A percentile compares a stretch with the other conserved stretches of the same genome.
These are phyloP conservation scores for Aspergillus fumigatus DNA, from an alignment of 2,329 filamentous ascomycete species.

Conservation along the genomic window DNA sequence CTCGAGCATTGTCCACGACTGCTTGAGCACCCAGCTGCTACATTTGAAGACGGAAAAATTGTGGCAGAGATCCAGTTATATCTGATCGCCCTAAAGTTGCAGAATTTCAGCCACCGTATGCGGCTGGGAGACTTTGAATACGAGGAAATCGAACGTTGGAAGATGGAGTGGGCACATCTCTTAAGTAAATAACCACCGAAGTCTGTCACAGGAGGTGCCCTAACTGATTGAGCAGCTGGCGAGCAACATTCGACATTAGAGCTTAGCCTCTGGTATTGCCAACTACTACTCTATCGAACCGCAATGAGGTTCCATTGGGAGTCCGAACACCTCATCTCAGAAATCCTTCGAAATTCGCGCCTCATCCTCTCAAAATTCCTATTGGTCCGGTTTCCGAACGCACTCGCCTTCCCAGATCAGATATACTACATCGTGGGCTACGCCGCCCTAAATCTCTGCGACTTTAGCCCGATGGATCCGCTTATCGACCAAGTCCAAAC, in stretches of 20 bases:
- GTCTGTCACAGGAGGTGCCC: background rate
- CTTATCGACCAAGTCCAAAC: constrained; percentile 31
- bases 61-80: constrained; percentile 32
- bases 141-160: constrained; percentile 32
- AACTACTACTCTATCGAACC: constrained; percentile 32
- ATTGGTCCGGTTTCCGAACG: constrained; percentile 23
- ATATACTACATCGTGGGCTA: constrained; percentile 32
- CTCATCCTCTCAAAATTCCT: constrained; percentile 28
- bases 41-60: constrained; percentile 26
- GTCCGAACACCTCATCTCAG: constrained; percentile 21
- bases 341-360: constrained; percentile 27
- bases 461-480: constrained; percentile 29
- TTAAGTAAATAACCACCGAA: constrained; percentile 15
- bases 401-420: constrained; percentile 27
- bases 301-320: constrained; percentile 24
- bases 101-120: constrained; percentile 22
- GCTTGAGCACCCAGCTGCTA: constrained; percentile 27
- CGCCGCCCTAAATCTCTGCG: constrained; percentile 32
- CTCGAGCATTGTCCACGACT: constrained; percentile 29
- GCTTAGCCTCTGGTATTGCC: constrained; percentile 32
- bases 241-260: constrained; percentile 28
- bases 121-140: constrained; percentile 25
- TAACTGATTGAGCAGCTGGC: constrained; percentile 16
- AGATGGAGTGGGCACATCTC: constrained; percentile 31
- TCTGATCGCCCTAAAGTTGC: constrained; percentile 24